Base-by-base conservation (phyloP, 768 basidiomycete species). In the Xerocomellus amylosporus region DNA sequence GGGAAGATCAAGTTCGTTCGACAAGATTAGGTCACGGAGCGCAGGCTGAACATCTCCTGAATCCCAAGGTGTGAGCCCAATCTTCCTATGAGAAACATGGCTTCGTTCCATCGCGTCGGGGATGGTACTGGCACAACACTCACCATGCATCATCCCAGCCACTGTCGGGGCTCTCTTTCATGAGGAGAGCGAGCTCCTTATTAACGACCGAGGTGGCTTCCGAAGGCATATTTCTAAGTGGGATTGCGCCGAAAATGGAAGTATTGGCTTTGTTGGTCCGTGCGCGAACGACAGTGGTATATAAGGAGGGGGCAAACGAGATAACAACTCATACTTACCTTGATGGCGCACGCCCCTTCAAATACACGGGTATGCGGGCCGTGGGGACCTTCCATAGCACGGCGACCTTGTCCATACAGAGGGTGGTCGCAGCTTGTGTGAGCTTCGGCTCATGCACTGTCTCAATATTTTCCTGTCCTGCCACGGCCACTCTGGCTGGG, bases 381-480 rank as follows among this genome's bases (percentile, higher is more conserved):
- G 71, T 75, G 68, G 77, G 77, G 71, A 74, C 63, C 71, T 77
- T 73, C 62, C 77, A 79, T 77, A 77, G 78, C 77, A 79, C n/a
- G n/a, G n/a, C n/a, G n/a, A n/a, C n/a, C n/a, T n/a, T n/a, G n/a
- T n/a, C n/a, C n/a, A n/a, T n/a, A 58, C 76, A 77, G 74, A 74
- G 76, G 74, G 72, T 64, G 50, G 63, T 38, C 53, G 51, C 63
- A 72, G 73, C 73, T 79, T 79, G 78, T 78, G 74, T 77, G 70
- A 71, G 80, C 81, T 81, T 80, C 75, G 83, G 84, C 77, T 77
- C 81, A 85, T 84, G 85, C 84, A 87, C 79, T 79, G 82, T 86
- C 84, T 77, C 62, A 85, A 86, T 86, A 86, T 87, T 87, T 87
- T 78, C 84, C 85, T 73, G 84, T 85, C 80, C 81, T 75, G 75